Conservation (phyloP, 345 rosid genomes). For the Pugionium dolabratum region DNA sequence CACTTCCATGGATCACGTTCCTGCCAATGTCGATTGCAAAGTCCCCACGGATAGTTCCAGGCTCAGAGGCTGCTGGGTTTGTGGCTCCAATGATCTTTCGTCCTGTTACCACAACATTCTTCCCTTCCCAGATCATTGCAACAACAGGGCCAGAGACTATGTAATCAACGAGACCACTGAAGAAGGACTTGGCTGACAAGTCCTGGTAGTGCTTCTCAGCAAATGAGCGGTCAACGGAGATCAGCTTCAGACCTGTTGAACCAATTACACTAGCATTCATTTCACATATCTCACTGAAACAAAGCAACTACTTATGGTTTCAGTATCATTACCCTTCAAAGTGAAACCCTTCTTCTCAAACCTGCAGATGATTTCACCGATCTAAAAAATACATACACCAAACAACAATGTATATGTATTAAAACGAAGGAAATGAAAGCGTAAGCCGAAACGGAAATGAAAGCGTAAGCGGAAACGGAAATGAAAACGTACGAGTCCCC, state of each 20-base stretch:
- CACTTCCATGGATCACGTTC: too few species aligned
- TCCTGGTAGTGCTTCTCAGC: slow-evolving; percentile 90
- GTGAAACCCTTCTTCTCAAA: slow-evolving; percentile 97
- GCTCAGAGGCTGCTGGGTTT: too few species aligned
- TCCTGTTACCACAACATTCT: slow-evolving; percentile 74
- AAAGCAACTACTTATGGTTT: too few species aligned
- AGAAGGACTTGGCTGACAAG: slow-evolving; percentile 83
- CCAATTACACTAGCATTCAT: too few species aligned
- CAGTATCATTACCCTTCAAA: slow-evolving; percentile 59
- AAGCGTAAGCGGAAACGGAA: not conserved
- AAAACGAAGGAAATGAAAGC: not conserved
- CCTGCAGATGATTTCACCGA: slow-evolving; percentile 82
- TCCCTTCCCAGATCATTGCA: slow-evolving; percentile 31
- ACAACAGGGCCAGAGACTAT: too few species aligned
- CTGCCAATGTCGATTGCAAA: too few species aligned
- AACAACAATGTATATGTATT: too few species aligned
- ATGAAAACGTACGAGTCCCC: slow-evolving; percentile 65
- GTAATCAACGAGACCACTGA: slow-evolving; percentile 46
- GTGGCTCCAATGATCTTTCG: slow-evolving; percentile 48
- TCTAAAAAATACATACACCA: slow-evolving; percentile 42
- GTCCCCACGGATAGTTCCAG: too few species aligned
- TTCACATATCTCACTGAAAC: too few species aligned
- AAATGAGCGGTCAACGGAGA: slow-evolving; percentile 65
- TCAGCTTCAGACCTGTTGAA: slow-evolving; percentile 64
- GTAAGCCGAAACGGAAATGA: too few species aligned